These are phyloP conservation scores for Sporisorium graminicola DNA, from an alignment of 1,284 basidiomycete genomes.

Conservation along the genomic window DNA sequence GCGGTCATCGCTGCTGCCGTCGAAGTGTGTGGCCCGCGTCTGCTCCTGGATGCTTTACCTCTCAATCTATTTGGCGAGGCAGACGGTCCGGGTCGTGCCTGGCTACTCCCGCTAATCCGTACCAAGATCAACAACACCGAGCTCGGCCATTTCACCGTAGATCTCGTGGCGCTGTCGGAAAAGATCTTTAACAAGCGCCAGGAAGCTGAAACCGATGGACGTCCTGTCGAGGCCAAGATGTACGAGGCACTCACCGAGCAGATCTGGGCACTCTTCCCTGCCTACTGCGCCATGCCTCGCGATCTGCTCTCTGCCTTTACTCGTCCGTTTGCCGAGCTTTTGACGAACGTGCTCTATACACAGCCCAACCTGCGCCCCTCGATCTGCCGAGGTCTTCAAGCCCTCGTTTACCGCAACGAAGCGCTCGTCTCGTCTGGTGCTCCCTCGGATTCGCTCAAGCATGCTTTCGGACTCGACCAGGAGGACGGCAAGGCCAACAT, in stretches of 20 bases:
- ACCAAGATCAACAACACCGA: slow-evolving; percentile 82
- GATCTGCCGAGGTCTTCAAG: slow-evolving; percentile 84
- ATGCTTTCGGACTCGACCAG: slow-evolving; percentile 74
- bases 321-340: slow-evolving; percentile 73
- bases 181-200: slow-evolving; percentile 79
- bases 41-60: slow-evolving; percentile 81
- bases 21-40: slow-evolving; percentile 85
- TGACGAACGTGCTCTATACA: slow-evolving; percentile 89
- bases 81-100: slow-evolving; percentile 80
- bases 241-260: slow-evolving; percentile 93
- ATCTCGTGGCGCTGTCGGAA: slow-evolving; percentile 94
- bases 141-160: slow-evolving; percentile 85
- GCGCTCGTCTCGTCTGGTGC: slow-evolving; percentile 72
- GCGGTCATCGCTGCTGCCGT: slow-evolving; percentile 83
- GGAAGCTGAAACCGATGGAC: slow-evolving; percentile 80
- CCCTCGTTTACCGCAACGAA: slow-evolving; percentile 82
- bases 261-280: slow-evolving; percentile 81
- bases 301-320: slow-evolving; percentile 75
- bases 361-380: slow-evolving; percentile 86
- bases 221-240: slow-evolving; percentile 84
- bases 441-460: slow-evolving; percentile 72
- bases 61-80: slow-evolving; percentile 77
- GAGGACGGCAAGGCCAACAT: slow-evolving; percentile 80
- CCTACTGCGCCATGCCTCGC: slow-evolving; percentile 81
- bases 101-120: slow-evolving; percentile 89